Conservation (phyloP, 768 basidiomycete species). For the Termitomyces sp. region DNA sequence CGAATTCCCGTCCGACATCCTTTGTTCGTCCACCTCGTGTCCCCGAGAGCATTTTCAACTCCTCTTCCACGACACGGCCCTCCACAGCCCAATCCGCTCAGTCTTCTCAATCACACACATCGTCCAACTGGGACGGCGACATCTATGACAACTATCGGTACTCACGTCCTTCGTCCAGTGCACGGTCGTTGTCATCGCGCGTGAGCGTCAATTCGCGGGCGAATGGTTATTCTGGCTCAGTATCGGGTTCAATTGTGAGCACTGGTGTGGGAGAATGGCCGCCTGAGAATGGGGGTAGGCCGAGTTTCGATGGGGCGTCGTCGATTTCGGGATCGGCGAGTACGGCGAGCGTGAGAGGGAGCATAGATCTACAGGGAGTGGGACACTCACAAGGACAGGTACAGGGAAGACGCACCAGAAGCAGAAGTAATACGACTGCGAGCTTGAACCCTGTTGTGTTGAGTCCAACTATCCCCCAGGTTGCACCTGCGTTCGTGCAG, state of each 20-base stretch:
- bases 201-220: constrained; percentile 4
- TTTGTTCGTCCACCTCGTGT: neutral
- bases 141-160: constrained; percentile 83
- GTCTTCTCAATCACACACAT: constrained; percentile 4
- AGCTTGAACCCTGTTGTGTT: constrained; percentile 7
- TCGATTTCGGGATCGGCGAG: neutral
- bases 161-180: constrained; percentile 51
- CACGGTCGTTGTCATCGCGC: constrained; percentile 20
- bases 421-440: constrained; percentile 14
- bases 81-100: constrained; percentile 16
- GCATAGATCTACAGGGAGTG: constrained; percentile 1
- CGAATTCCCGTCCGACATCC: constrained; percentile 9
- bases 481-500: neutral
- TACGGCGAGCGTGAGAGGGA: neutral
- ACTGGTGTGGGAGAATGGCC: neutral
- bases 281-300: constrained; percentile 1
- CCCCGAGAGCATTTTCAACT: neutral
- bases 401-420: neutral
- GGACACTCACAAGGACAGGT: neutral
- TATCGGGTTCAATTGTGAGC: neutral
- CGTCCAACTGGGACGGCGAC: constrained; percentile 41
- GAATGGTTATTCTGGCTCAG: constrained; percentile 1
- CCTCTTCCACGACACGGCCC: neutral
- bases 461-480: neutral
- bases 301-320: neutral